phyloP scores from a whole-genome alignment of 2,329 filamentous ascomycete genomes.

The Fusarium sp. region DNA sequence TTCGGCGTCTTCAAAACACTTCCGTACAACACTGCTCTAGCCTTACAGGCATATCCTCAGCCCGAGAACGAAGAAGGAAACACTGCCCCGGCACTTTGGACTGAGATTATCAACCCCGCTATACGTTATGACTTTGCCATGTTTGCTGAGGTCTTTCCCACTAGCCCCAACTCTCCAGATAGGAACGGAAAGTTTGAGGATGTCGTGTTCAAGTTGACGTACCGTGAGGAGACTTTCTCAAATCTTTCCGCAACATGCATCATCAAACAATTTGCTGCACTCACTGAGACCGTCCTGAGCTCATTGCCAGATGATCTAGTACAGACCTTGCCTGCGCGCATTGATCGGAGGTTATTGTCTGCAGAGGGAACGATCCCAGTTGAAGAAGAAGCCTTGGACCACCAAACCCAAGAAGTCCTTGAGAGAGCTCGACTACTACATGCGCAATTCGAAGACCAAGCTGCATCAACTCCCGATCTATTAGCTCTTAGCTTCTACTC shows the following conservation, averaged over 20 bases:
- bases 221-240: slow-evolving; percentile 18
- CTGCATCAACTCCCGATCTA: slow-evolving; percentile 3
- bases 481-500: slow-evolving; percentile 22
- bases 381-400: not conserved
- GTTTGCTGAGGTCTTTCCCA: slow-evolving; percentile 28
- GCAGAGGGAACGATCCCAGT: slow-evolving; percentile 10
- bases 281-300: not conserved
- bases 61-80: rapidly evolving
- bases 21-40: slow-evolving; percentile 28
- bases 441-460: slow-evolving; percentile 31
- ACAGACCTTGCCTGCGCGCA: slow-evolving; percentile 8
- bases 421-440: slow-evolving; percentile 8
- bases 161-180: not conserved
- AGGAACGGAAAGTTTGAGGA: slow-evolving; percentile 14
- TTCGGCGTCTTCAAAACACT: slow-evolving; percentile 31
- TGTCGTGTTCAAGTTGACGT: slow-evolving; percentile 27
- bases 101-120: slow-evolving; percentile 13
- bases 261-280: slow-evolving; percentile 12
- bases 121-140: slow-evolving; percentile 35
- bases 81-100: not conserved
- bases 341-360: not conserved
- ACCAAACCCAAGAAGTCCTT: rapidly evolving
- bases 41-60: slow-evolving; percentile 16
- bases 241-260: slow-evolving; percentile 4
- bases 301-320: slow-evolving; percentile 4